phyloP scores from a whole-genome alignment of 2,329 filamentous ascomycete genomes.

The Cladosporium sp. region DNA sequence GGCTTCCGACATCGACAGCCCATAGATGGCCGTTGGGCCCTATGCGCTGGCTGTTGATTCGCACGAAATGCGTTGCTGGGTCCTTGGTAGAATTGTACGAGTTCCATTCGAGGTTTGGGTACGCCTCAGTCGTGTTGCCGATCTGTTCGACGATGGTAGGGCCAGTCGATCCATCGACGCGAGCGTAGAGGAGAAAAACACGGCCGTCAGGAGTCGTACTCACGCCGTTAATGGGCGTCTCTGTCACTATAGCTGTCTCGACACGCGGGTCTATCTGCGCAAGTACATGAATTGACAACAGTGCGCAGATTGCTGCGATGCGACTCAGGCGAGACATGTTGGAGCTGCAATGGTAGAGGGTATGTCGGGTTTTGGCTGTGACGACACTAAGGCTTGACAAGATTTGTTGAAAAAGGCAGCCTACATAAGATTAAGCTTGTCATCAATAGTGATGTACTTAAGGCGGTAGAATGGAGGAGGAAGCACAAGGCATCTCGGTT shows the following conservation, averaged over 20 bases:
- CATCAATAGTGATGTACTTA: not conserved
- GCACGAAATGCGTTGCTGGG: slow-evolving; percentile 29
- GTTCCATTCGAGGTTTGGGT: slow-evolving; percentile 36
- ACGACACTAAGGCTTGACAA: not conserved
- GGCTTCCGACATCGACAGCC: slow-evolving; percentile 36
- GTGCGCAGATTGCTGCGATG: not conserved
- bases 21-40: slow-evolving; percentile 38
- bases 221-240: slow-evolving; percentile 30
- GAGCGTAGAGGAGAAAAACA: slow-evolving; percentile 34
- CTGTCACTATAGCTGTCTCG: slow-evolving; percentile 24
- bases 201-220: slow-evolving; percentile 34
- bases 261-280: slow-evolving; percentile 24
- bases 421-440: not conserved
- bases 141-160: slow-evolving; percentile 34
- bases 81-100: slow-evolving; percentile 32
- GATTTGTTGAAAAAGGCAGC: not conserved
- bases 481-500: not conserved
- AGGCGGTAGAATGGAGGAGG: not conserved
- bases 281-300: not conserved
- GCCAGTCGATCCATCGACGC: slow-evolving; percentile 36
- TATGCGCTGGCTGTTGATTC: slow-evolving; percentile 34
- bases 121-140: slow-evolving; percentile 29
- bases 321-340: not conserved
- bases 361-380: not conserved
- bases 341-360: not conserved